Evolutionary conservation across 1,284 basidiomycete species (phyloP), one percentile per base, ranked within the genome.

Genomic region (Pseudozyma hubeiensis): DNA sequence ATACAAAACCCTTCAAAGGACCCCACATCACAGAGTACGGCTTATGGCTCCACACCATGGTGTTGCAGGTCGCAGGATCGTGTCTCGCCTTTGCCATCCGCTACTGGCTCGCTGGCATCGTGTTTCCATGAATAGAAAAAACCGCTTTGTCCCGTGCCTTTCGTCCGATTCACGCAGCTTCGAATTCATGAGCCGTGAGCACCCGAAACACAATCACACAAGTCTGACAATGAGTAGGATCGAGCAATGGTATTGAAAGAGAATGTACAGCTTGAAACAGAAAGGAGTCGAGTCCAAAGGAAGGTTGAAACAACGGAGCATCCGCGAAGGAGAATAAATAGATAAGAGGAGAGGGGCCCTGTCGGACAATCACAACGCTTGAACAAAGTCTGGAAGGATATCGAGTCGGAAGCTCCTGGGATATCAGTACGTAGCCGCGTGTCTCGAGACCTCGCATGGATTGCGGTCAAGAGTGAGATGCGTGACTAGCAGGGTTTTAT

Each of bases 61-160:
- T 52, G 8, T 29, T 79, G 7, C 82, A 84, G 57, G 44, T 76
- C 1, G 34, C 65, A 29, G 81, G 78, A 8, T 79, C 75, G 11
- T 31, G 51, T 7, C 24, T 77, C 2, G 82, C 82, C 3, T 84
- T 84, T 37, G 75, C 63, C 4, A 67, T 84, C 30, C 66, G 82
- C 13, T 82, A 84, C 55, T 77, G 79, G 68, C 17, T 82, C 8
- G 80, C 82, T 1, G 45, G 60, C 1, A 44, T 82, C 10, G 71
- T 84, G 2, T 84, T 83, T 39, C 81, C 81, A 0, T 66, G 43
- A 13, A 29, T 8, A 7, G 4, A n/a, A 37, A 31, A 34, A 14
- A 7, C 2, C 40, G 11, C n/a, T 16, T 10, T 41, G 7, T 41
- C 40, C 7, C 40, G 2, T 7, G 7, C 40, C 10, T 1, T n/a